Evolutionary conservation across 352 stramenopile species (phyloP).

Genomic region (Phytopythium delawarense): DNA sequence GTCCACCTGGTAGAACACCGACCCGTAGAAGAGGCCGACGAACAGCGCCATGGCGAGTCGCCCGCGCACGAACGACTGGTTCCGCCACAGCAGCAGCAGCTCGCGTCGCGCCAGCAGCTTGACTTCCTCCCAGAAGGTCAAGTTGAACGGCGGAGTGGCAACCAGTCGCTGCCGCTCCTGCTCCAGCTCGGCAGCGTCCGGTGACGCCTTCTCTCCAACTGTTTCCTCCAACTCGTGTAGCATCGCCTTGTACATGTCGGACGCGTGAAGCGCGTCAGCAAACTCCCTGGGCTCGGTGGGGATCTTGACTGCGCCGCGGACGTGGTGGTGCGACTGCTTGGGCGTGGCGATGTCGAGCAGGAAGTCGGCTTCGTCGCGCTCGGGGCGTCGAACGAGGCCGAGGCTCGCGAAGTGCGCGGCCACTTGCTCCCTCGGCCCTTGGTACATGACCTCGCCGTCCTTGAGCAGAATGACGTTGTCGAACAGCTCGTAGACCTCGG

Average conservation of each 20-base stretch:
- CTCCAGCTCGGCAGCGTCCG: neutral
- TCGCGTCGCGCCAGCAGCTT: slow-evolving; percentile 13
- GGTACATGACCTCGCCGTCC: slow-evolving; percentile 14
- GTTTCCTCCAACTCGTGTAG: neutral
- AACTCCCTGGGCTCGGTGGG: neutral
- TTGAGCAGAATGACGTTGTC: slow-evolving; percentile 15
- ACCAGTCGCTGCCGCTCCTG: neutral
- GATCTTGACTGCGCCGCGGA: neutral
- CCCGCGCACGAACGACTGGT: slow-evolving; percentile 11
- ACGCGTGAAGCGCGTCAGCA: neutral
- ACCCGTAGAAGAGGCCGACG: slow-evolving; percentile 11
- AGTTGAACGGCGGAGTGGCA: slow-evolving; percentile 13
- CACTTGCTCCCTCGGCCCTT: slow-evolving; percentile 11
- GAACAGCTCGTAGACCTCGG: slow-evolving; percentile 19
- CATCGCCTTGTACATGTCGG: neutral
- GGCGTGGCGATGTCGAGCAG: slow-evolving; percentile 11
- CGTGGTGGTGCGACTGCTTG: slow-evolving; percentile 9
- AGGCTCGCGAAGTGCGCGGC: slow-evolving; percentile 14
- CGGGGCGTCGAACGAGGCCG: slow-evolving; percentile 7
- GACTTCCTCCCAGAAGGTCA: slow-evolving; percentile 6
- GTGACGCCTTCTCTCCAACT: neutral
- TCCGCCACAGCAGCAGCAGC: slow-evolving; percentile 29
- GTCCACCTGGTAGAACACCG: slow-evolving; percentile 20
- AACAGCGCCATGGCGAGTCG: slow-evolving; percentile 7
- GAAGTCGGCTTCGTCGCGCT: slow-evolving; percentile 15